phyloP scores from a whole-genome alignment of 1,139 yeast genomes.

The Hansenula lynferdii region DNA sequence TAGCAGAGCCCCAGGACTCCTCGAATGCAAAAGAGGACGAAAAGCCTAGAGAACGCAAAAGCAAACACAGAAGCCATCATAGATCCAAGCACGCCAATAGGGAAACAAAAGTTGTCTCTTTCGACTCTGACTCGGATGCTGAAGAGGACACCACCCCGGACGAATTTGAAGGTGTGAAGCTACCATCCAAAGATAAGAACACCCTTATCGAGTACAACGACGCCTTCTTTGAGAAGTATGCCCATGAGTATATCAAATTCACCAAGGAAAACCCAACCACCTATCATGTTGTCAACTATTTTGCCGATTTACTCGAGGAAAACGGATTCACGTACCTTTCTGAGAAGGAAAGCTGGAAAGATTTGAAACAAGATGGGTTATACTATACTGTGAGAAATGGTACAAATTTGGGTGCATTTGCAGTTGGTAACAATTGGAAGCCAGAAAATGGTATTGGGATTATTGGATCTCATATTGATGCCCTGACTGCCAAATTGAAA shows the following conservation, averaged over 20 bases:
- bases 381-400: slow-evolving; percentile 57
- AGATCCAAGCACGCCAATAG: no score
- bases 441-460: slow-evolving; percentile 53
- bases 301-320: slow-evolving; percentile 35
- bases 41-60: background rate
- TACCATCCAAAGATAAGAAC: background rate
- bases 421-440: slow-evolving; percentile 52
- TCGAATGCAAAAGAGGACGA: background rate
- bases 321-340: slow-evolving; percentile 51
- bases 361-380: slow-evolving; percentile 34
- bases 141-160: slow-evolving; percentile 1
- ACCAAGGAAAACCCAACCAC: slow-evolving; percentile 59
- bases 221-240: slow-evolving; percentile 32
- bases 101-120: background rate
- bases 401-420: slow-evolving; percentile 51
- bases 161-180: background rate
- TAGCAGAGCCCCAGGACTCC: background rate
- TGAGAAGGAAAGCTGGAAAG: slow-evolving; percentile 45
- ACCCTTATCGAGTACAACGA: background rate
- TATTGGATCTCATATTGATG: slow-evolving; percentile 58
- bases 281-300: slow-evolving; percentile 49
- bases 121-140: slow-evolving; percentile 2
- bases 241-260: slow-evolving; percentile 51
- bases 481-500: slow-evolving; percentile 52
- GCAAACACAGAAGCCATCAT: background rate